A percentile compares a stretch with the other conserved stretches of the same genome.
These are phyloP conservation scores for Roridomyces roridus DNA, from an alignment of 768 basidiomycete species.

Conservation along the genomic window DNA sequence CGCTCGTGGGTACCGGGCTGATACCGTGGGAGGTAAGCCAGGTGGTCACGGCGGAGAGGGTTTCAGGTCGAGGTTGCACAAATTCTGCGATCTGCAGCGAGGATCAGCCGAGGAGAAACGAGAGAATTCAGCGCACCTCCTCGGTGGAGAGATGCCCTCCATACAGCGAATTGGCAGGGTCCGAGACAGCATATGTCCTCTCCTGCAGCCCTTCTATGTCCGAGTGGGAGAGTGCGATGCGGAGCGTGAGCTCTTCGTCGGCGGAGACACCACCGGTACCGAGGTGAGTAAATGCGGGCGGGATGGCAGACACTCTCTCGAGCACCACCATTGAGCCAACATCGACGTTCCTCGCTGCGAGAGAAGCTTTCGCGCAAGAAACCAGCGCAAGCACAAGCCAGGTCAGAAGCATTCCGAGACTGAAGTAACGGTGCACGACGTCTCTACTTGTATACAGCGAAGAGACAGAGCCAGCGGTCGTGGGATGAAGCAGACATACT, in stretches of 20 bases:
- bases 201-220: conserved; percentile 31
- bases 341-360: too few relatives aligned
- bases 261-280: too few relatives aligned
- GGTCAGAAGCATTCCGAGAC: too few relatives aligned
- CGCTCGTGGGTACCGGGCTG: conserved; percentile 34
- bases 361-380: too few relatives aligned
- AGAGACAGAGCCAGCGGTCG: too few relatives aligned
- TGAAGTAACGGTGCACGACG: too few relatives aligned
- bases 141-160: conserved; percentile 44
- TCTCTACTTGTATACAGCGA: too few relatives aligned
- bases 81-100: conserved; percentile 3
- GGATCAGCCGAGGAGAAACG: background rate
- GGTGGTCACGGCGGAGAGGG: conserved; percentile 12
- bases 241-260: conserved; percentile 32
- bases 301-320: conserved; percentile 11
- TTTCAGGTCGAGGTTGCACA: background rate
- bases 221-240: conserved; percentile 29
- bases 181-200: conserved; percentile 38
- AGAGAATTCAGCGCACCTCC: conserved; percentile 39
- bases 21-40: conserved; percentile 54
- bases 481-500: too few relatives aligned
- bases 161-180: conserved; percentile 38
- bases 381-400: too few relatives aligned
- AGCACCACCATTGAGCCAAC: conserved; percentile 12
- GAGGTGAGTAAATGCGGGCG: conserved; percentile 8